Evolutionary conservation across 1,284 basidiomycete species (phyloP).

Genomic region (Ganoderma sinense): DNA sequence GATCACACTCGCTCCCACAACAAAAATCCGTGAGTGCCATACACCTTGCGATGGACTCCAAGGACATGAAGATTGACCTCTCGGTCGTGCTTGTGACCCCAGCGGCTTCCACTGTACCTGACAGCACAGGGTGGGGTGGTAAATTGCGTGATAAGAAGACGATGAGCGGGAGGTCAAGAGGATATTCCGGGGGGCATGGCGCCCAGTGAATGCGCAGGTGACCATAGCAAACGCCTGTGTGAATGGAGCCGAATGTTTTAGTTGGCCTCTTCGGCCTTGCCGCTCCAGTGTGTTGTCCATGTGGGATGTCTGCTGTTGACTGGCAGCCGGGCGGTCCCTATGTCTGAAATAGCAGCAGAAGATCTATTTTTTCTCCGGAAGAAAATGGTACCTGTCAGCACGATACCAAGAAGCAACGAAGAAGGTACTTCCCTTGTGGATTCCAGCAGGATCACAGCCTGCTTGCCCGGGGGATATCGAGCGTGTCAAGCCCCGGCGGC

Average conservation of each 20-base stretch:
- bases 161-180: background rate
- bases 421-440: background rate
- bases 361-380: background rate
- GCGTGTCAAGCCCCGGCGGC: background rate
- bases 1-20: background rate
- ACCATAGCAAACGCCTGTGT: background rate
- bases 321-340: background rate
- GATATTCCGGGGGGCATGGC: background rate
- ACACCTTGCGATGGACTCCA: background rate
- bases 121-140: constrained; percentile 3
- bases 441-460: background rate
- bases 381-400: constrained; percentile 1
- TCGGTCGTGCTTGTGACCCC: constrained; percentile 1
- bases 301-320: background rate
- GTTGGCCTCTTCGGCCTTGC: background rate
- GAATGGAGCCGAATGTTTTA: background rate
- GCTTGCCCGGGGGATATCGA: background rate
- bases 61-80: background rate
- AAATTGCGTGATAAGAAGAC: constrained; percentile 1
- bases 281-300: background rate
- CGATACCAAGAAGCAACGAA: background rate
- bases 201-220: constrained; percentile 1
- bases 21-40: background rate
- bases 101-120: constrained; percentile 9
- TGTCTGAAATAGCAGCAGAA: background rate